These are phyloP conservation scores for Aleurites moluccanus DNA, from an alignment of 441 rosid genomes.

Conservation along the genomic window DNA sequence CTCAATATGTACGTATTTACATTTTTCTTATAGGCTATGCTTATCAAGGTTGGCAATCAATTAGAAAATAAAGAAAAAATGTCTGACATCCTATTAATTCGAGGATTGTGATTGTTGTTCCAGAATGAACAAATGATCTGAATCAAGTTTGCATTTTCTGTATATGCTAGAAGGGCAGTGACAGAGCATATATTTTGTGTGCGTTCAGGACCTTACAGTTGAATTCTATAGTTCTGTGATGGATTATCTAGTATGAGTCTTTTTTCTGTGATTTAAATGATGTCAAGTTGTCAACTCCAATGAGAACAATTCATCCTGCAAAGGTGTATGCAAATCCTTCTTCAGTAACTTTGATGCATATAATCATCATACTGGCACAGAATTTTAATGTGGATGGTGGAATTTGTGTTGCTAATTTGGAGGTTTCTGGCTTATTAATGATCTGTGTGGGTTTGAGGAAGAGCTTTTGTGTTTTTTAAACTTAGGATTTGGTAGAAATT, in stretches of 20 bases:
- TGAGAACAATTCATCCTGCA: not conserved
- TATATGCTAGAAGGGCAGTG: not conserved
- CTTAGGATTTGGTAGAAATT: not conserved
- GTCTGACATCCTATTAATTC: not conserved
- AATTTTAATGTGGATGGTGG: constrained; percentile 6
- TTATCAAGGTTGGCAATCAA: not conserved
- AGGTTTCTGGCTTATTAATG: not conserved
- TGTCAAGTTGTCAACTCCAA: not conserved
- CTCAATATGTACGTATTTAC: not conserved
- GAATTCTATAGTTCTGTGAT: not conserved
- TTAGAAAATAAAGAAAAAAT: not conserved
- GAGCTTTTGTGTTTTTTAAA: not conserved
- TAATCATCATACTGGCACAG: not conserved
- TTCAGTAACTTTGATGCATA: constrained; percentile 4
- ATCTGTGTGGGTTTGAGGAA: not conserved
- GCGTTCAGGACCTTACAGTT: not conserved
- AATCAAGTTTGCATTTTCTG: not conserved
- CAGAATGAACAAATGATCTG: not conserved
- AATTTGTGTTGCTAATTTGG: constrained; percentile 3
- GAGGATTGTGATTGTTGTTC: not conserved
- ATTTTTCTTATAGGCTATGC: not conserved
- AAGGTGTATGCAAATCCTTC: not conserved
- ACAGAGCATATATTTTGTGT: not conserved
- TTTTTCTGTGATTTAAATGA: not conserved
- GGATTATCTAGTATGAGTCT: not conserved